A percentile compares a stretch with the other conserved stretches of the same genome.
These are phyloP conservation scores for Sindora glabra DNA, from an alignment of 306 rosid species.

Conservation along the genomic window DNA sequence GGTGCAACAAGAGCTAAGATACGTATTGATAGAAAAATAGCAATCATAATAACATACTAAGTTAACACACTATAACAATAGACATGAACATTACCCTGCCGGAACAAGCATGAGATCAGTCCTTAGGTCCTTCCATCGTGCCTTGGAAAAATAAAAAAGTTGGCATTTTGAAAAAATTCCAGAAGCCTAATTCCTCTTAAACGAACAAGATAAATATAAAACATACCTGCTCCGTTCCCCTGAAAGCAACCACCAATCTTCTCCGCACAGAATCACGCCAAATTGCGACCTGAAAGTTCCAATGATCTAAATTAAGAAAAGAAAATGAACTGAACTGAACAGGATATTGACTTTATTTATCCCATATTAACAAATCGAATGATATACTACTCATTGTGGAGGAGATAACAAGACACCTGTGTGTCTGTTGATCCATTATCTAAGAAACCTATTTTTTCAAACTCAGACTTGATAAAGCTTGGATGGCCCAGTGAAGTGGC, in stretches of 20 bases:
- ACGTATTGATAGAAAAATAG: background rate
- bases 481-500: conserved; percentile 89
- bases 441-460: conserved; percentile 84
- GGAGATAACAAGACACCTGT: conserved; percentile 46
- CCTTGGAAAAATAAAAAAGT: conserved; percentile 38
- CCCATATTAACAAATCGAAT: conserved; percentile 1
- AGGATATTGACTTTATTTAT: background rate
- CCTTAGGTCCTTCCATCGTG: conserved; percentile 79
- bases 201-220: conserved; percentile 9
- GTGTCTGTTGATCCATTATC: conserved; percentile 82
- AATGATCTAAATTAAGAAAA: conserved; percentile 20
- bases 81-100: conserved; percentile 55
- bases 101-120: conserved; percentile 89
- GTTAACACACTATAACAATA: conserved; percentile 6
- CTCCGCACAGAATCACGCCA: conserved; percentile 79
- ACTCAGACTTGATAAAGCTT: conserved; percentile 90
- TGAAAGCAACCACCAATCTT: conserved; percentile 81
- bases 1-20: background rate
- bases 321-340: background rate
- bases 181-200: background rate
- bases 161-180: conserved; percentile 10
- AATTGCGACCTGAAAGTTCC: conserved; percentile 74
- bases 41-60: background rate
- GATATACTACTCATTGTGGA: background rate
- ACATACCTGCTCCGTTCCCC: conserved; percentile 94